Percentiles rank a stretch among this genome's conserved stretches.
These are phyloP conservation scores for Letharia lupina DNA, from an alignment of 495 filamentous ascomycete species.

Conservation along the genomic window DNA sequence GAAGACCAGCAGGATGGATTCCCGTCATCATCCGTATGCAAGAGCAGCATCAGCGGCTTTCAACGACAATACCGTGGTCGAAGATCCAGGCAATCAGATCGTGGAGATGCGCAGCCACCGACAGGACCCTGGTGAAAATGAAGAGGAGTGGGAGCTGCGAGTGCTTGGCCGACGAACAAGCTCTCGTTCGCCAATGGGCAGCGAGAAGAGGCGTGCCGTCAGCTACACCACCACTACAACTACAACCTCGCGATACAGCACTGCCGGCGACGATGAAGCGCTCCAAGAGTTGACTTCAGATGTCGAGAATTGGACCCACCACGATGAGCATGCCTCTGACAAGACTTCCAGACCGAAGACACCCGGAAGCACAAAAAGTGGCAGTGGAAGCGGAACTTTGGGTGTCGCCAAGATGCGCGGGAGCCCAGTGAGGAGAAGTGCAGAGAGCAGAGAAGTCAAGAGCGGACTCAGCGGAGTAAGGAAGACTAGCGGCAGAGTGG, in stretches of 20 bases:
- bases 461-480: slow-evolving; percentile 71
- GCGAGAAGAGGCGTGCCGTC: slow-evolving; percentile 39
- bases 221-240: slow-evolving; percentile 55
- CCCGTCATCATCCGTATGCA: slow-evolving; percentile 47
- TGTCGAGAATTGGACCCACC: slow-evolving; percentile 25
- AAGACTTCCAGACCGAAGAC: slow-evolving; percentile 56
- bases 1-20: slow-evolving; percentile 65
- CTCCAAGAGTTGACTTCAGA: slow-evolving; percentile 24
- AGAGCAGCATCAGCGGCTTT: slow-evolving; percentile 34
- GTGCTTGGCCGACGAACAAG: slow-evolving; percentile 27
- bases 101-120: slow-evolving; percentile 30
- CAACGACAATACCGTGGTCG: slow-evolving; percentile 31
- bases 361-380: slow-evolving; percentile 49
- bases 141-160: slow-evolving; percentile 53
- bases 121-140: slow-evolving; percentile 55
- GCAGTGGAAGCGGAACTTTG: slow-evolving; percentile 56
- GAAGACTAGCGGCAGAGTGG: slow-evolving; percentile 89
- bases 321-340: slow-evolving; percentile 46
- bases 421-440: slow-evolving; percentile 51
- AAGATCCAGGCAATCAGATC: slow-evolving; percentile 37
- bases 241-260: slow-evolving; percentile 48
- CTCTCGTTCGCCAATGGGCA: slow-evolving; percentile 32
- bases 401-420: slow-evolving; percentile 65
- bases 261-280: slow-evolving; percentile 33
- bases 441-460: slow-evolving; percentile 43